Conservation (phyloP, 2,329 filamentous ascomycete species). For the Elsinoe necatrix region DNA sequence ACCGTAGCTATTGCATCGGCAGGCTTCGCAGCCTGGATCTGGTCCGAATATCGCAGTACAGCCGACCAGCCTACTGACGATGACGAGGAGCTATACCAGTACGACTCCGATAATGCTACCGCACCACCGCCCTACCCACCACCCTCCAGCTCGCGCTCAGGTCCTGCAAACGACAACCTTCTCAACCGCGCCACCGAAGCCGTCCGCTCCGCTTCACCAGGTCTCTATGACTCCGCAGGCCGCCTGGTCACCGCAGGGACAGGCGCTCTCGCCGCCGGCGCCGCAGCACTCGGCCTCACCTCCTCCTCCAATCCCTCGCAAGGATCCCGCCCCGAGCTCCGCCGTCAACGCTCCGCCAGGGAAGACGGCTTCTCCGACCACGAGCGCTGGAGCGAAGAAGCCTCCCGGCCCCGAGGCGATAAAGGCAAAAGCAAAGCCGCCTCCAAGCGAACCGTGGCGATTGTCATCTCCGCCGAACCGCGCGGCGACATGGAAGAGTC, state of each 20-base stretch:
- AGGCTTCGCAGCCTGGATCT: conserved; percentile 82
- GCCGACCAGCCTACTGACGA: conserved; percentile 36
- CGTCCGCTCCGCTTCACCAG: conserved; percentile 72
- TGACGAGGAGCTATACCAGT: conserved; percentile 47
- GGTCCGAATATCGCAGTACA: conserved; percentile 75
- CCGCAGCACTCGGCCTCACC: conserved; percentile 72
- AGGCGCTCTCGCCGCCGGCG: conserved; percentile 60
- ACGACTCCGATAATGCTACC: conserved; percentile 18
- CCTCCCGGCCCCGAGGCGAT: conserved; percentile 51
- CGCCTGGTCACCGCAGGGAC: conserved; percentile 73
- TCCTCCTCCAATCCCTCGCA: conserved; percentile 37
- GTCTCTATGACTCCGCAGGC: conserved; percentile 75
- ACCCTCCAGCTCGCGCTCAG: background rate
- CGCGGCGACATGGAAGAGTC: background rate
- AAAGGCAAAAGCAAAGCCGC: conserved; percentile 29
- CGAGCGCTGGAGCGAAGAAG: conserved; percentile 87
- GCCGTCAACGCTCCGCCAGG: conserved; percentile 18
- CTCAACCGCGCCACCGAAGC: conserved; percentile 72
- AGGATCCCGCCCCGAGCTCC: background rate
- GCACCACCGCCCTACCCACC: conserved; percentile 6
- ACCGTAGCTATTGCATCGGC: conserved; percentile 83
- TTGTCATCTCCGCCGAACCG: conserved; percentile 75
- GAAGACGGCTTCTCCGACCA: conserved; percentile 52
- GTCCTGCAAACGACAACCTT: conserved; percentile 46
- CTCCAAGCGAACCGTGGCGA: conserved; percentile 57